phyloP scores from a whole-genome alignment of 1,139 yeast species.

The Geotrichum candidum region DNA sequence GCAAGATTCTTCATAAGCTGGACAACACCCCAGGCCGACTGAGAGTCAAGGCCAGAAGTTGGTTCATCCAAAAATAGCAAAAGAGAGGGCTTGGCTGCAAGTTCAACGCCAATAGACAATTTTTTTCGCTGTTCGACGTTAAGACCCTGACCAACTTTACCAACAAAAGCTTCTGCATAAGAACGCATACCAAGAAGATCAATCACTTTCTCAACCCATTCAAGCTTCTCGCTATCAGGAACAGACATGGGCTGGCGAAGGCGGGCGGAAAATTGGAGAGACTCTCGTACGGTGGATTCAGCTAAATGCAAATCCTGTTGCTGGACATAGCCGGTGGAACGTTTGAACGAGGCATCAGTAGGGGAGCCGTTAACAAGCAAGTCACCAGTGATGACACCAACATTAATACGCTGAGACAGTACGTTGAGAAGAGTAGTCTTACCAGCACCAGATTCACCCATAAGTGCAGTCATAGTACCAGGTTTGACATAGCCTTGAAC shows the following conservation, averaged over 20 bases:
- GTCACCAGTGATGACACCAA: slow-evolving; percentile 60
- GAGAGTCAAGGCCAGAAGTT: slow-evolving; percentile 56
- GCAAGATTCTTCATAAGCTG: slow-evolving; percentile 48
- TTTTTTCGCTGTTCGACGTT: slow-evolving; percentile 64
- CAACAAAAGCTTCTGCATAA: slow-evolving; percentile 60
- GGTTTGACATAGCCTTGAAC: slow-evolving; percentile 64
- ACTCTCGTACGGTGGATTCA: slow-evolving; percentile 55
- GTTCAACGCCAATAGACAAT: slow-evolving; percentile 58
- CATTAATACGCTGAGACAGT: slow-evolving; percentile 52
- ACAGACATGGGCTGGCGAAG: slow-evolving; percentile 50
- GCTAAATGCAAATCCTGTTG: slow-evolving; percentile 60
- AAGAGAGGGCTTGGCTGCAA: slow-evolving; percentile 51
- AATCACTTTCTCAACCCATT: slow-evolving; percentile 56
- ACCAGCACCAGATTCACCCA: slow-evolving; percentile 72
- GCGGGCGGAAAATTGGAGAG: slow-evolving; percentile 55
- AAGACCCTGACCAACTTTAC: slow-evolving; percentile 51
- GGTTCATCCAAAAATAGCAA: slow-evolving; percentile 53
- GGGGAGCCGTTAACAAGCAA: slow-evolving; percentile 56
- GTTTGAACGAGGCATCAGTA: slow-evolving; percentile 48
- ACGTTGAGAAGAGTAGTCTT: slow-evolving; percentile 58
- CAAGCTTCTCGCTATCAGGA: slow-evolving; percentile 46
- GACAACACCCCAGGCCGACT: slow-evolving; percentile 54
- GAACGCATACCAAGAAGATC: slow-evolving; percentile 51
- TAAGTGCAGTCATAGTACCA: slow-evolving; percentile 56
- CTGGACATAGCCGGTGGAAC: slow-evolving; percentile 61